These are phyloP conservation scores for Aspergillus sp. DNA, from an alignment of 2,329 filamentous ascomycete genomes.

Conservation along the genomic window DNA sequence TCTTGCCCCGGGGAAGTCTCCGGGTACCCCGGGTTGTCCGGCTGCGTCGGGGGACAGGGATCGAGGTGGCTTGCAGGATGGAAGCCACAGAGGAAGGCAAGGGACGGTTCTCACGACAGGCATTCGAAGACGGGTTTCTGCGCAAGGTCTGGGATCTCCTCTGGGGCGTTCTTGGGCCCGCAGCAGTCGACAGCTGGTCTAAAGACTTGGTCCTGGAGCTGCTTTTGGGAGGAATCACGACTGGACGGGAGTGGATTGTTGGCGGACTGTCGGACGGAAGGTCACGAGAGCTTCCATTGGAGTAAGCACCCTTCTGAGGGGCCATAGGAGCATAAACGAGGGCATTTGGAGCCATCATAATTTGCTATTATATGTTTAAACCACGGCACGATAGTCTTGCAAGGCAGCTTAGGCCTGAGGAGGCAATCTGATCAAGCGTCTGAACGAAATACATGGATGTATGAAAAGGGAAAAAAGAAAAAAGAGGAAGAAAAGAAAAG, in stretches of 20 bases:
- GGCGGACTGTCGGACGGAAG: not conserved
- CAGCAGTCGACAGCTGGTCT: constrained; percentile 8
- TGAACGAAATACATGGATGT: constrained; percentile 35
- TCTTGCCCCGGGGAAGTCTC: constrained; percentile 29
- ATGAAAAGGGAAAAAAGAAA: not conserved
- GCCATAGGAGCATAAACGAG: constrained; percentile 30
- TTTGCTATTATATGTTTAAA: constrained; percentile 10
- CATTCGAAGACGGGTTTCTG: constrained; percentile 17
- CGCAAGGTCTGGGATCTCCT: constrained; percentile 14
- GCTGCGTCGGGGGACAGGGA: constrained; percentile 44
- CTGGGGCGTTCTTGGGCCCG: constrained; percentile 11
- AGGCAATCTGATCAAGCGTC: constrained; percentile 34
- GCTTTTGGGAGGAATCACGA: constrained; percentile 30
- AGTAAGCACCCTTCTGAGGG: constrained; percentile 13
- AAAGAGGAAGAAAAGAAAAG: not conserved
- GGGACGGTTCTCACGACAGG: constrained; percentile 29
- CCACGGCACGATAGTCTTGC: constrained; percentile 8
- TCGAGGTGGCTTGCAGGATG: constrained; percentile 51
- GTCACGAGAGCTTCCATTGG: constrained; percentile 8
- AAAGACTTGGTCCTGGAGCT: constrained; percentile 15
- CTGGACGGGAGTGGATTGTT: constrained; percentile 22
- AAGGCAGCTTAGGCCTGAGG: constrained; percentile 22
- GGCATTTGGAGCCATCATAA: constrained; percentile 33
- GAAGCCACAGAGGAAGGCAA: constrained; percentile 50
- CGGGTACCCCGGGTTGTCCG: constrained; percentile 32